A percentile compares a stretch with the other conserved stretches of the same genome.
These are phyloP conservation scores for Durotheca rogersii DNA, from an alignment of 495 filamentous ascomycete genomes.

Conservation along the genomic window DNA sequence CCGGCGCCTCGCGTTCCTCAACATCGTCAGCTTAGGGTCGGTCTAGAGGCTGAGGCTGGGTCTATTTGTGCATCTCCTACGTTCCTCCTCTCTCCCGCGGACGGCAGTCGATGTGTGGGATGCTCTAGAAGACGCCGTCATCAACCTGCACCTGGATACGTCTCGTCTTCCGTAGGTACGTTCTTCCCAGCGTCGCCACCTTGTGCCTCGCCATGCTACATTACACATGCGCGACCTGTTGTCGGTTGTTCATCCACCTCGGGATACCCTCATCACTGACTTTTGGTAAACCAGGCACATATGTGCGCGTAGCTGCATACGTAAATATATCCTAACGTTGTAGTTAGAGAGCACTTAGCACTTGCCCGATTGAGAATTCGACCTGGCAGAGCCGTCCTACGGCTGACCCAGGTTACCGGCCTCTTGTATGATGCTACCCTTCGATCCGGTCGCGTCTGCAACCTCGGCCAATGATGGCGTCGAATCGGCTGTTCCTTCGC, in stretches of 20 bases:
- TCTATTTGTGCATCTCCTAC: not conserved
- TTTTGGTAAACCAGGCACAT: too few species aligned
- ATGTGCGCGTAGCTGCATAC: not conserved
- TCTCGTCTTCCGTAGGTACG: not conserved
- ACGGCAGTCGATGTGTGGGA: too few species aligned
- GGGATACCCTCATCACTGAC: not conserved
- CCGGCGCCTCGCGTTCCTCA: not conserved
- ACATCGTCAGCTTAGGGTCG: too few species aligned
- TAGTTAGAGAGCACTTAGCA: not conserved
- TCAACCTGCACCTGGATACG: not conserved
- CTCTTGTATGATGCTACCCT: conserved; percentile 14
- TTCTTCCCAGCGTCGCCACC: not conserved
- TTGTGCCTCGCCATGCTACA: too few species aligned
- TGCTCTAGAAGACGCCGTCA: not conserved
- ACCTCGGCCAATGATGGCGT: conserved; percentile 1
- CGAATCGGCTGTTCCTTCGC: not conserved
- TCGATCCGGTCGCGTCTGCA: conserved; percentile 5
- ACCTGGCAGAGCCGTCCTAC: not conserved
- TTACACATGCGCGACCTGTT: too few species aligned
- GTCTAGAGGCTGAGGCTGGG: too few species aligned
- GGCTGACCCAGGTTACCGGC: conserved; percentile 20
- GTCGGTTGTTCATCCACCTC: too few species aligned
- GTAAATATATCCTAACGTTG: not conserved
- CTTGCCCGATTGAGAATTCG: conserved; percentile 3
- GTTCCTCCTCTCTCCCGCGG: not conserved